Evolutionary conservation across 257 asterid genomes (phyloP).

Genomic region (Solanum dulcamara): DNA sequence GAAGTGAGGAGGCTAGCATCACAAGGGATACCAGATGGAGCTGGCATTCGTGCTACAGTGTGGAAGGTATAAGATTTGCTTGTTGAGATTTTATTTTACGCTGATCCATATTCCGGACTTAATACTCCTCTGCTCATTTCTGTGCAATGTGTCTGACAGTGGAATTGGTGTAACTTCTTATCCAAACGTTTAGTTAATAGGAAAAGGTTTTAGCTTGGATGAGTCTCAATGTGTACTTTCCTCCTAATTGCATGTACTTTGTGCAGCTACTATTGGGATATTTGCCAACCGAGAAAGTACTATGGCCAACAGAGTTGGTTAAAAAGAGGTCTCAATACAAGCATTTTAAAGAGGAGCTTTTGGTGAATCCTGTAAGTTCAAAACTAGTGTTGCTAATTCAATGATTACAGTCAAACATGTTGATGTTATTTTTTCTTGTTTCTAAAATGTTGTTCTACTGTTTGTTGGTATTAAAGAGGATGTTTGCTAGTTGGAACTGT

Average conservation of each 20-base stretch:
- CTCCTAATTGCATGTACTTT: neutral
- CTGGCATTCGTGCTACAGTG: constrained; percentile 75
- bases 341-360: constrained; percentile 79
- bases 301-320: constrained; percentile 77
- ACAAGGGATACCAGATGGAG: constrained; percentile 84
- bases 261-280: constrained; percentile 82
- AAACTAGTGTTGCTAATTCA: neutral
- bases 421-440: neutral
- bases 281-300: constrained; percentile 66
- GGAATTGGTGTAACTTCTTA: neutral
- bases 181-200: neutral
- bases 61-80: constrained; percentile 66
- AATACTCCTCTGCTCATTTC: neutral
- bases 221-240: neutral
- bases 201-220: neutral
- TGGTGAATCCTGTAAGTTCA: constrained; percentile 91
- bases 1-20: constrained; percentile 76
- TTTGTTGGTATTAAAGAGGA: neutral
- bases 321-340: constrained; percentile 80
- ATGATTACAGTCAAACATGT: neutral
- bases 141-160: neutral
- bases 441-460: neutral
- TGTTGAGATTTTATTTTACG: neutral
- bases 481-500: neutral
- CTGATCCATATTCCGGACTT: neutral